A percentile compares a stretch with the other conserved stretches of the same genome.
Evolutionary conservation across 2,329 filamentous ascomycete species (phyloP).

Genomic region (Rutstroemia sp.): DNA sequence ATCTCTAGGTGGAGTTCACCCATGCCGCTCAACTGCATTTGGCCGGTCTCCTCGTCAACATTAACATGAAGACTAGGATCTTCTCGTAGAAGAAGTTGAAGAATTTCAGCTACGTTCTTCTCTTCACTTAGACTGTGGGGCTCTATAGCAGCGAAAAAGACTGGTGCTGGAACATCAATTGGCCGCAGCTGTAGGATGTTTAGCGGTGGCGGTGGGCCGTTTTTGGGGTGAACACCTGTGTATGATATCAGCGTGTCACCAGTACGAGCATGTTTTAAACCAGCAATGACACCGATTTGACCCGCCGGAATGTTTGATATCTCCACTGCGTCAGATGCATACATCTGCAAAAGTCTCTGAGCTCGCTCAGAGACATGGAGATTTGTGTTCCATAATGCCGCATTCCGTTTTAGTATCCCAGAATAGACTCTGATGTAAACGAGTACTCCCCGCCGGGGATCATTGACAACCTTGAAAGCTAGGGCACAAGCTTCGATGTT

Average conservation of each 20-base stretch:
- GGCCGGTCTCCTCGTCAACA: slow-evolving; percentile 81
- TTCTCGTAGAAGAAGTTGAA: slow-evolving; percentile 76
- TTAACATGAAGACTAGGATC: slow-evolving; percentile 86
- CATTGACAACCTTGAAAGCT: slow-evolving; percentile 91
- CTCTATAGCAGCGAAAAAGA: slow-evolving; percentile 94
- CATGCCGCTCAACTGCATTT: slow-evolving; percentile 93
- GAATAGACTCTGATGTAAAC: slow-evolving; percentile 92
- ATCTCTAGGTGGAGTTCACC: slow-evolving; percentile 94
- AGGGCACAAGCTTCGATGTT: slow-evolving; percentile 59
- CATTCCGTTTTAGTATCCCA: slow-evolving; percentile 67
- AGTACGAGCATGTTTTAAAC: slow-evolving; percentile 84
- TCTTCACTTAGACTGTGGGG: slow-evolving; percentile 70
- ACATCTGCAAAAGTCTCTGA: slow-evolving; percentile 79
- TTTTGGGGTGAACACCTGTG: slow-evolving; percentile 50
- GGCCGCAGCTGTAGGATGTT: slow-evolving; percentile 76
- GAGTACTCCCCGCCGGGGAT: slow-evolving; percentile 75
- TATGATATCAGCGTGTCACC: slow-evolving; percentile 86
- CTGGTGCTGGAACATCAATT: slow-evolving; percentile 82
- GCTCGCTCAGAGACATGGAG: slow-evolving; percentile 72
- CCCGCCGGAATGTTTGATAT: slow-evolving; percentile 73
- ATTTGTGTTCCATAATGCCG: slow-evolving; percentile 79
- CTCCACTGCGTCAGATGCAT: slow-evolving; percentile 79
- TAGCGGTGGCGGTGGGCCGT: slow-evolving; percentile 59
- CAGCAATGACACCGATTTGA: slow-evolving; percentile 89
- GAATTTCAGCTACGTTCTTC: slow-evolving; percentile 67